Evolutionary conservation across 805 yeast species (phyloP), one percentile per base, ranked within the genome.

Genomic region (Metschnikowia drakensbergensis): DNA sequence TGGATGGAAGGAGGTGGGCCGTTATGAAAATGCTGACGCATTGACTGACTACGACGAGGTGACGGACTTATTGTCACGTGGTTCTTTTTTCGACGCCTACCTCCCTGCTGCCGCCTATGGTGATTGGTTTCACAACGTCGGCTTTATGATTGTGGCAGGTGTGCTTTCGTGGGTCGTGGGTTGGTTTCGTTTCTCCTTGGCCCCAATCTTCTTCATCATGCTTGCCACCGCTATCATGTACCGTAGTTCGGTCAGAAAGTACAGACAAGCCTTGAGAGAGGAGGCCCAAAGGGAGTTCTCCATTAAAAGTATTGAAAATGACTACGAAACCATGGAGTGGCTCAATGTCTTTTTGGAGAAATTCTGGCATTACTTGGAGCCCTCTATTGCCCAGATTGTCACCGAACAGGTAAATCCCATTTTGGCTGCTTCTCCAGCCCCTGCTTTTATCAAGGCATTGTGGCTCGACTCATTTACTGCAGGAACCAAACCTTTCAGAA

Each of bases 291-390:
- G 96, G 57, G 96, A 92, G 62, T 82, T 86, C 61, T 84, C 94
- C 13, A 81, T 89, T 41, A 82, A 81, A 61, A 79, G 79, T 41
- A 84, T 91, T 54, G 98, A 94, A 67, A 80, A 83, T 60, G 97
- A 92, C 64, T 84, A 84, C 56, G 99, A 94, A 69, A 78, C 96
- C 5, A 81, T 94, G 86, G 97, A 94, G 62, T 94, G 99, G 99
- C 73, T 88, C 55, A 94, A 94, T 66, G 80, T 82, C 26, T 86
- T 95, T 60, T 65, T 95, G 68, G 91, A 86, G 62, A 91, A 90
- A 68, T 91, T 88, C 66, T 94, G 99, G 99, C 73, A 81, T 47
- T 88, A 77, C 55, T 78, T 90, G 61, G 98, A 94, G 66, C 99
- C 99, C 5, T 81, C 88, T 7, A 74, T 92, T 34, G 79, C 96